Conservation (phyloP, 768 basidiomycete species). For the Tylopilus sp. region DNA sequence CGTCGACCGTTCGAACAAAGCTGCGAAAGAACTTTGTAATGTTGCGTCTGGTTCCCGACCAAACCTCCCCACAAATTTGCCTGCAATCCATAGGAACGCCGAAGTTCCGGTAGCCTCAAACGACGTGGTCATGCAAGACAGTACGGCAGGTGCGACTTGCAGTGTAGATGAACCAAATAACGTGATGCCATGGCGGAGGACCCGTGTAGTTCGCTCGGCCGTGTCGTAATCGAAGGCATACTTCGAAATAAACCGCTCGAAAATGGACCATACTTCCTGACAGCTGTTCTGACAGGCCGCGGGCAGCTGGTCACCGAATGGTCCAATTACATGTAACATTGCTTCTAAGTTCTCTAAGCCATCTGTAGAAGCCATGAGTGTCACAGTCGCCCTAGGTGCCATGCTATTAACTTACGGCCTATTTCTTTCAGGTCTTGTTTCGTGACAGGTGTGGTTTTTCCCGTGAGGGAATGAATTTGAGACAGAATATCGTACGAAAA, state of each 20-base stretch:
- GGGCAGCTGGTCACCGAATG: slow-evolving; percentile 83
- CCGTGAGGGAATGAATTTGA: slow-evolving; percentile 63
- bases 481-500: slow-evolving; percentile 85
- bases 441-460: slow-evolving; percentile 50
- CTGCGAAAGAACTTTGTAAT: slow-evolving; percentile 55
- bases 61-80: slow-evolving; percentile 79
- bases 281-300: slow-evolving; percentile 73
- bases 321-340: slow-evolving; percentile 81
- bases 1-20: slow-evolving; percentile 74
- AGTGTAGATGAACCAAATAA: slow-evolving; percentile 72
- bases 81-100: slow-evolving; percentile 91
- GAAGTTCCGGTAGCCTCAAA: slow-evolving; percentile 83
- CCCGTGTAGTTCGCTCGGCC: slow-evolving; percentile 80
- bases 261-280: slow-evolving; percentile 76
- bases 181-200: slow-evolving; percentile 77
- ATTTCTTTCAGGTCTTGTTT: slow-evolving; percentile 69
- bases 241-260: slow-evolving; percentile 76
- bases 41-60: slow-evolving; percentile 58
- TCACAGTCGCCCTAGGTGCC: neutral
- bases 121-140: slow-evolving; percentile 69
- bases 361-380: slow-evolving; percentile 43
- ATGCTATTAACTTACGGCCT: slow-evolving; percentile 51
- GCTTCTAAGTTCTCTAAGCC: slow-evolving; percentile 88
- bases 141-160: slow-evolving; percentile 63
- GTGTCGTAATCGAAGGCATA: slow-evolving; percentile 74